Conservation (phyloP, 1,284 basidiomycete genomes). For the Austroboletus sp. region DNA sequence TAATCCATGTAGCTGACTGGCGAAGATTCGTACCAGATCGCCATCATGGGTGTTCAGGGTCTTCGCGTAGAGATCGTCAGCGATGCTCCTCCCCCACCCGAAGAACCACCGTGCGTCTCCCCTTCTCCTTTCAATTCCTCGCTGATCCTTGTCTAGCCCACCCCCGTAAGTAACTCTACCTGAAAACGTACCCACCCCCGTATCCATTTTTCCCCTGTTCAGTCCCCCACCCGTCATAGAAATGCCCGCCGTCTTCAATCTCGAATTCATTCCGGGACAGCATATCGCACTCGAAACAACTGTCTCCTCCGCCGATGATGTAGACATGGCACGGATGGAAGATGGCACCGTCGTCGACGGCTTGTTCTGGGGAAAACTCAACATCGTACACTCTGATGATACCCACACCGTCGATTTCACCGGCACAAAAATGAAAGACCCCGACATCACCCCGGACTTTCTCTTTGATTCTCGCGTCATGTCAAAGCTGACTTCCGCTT, state of each 20-base stretch:
- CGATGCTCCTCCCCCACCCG: constrained; percentile 71
- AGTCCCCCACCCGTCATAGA: constrained; percentile 78
- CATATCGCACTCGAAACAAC: constrained; percentile 69
- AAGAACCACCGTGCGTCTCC: constrained; percentile 66
- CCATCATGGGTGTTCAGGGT: constrained; percentile 68
- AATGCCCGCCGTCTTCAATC: constrained; percentile 74
- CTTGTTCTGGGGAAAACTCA: constrained; percentile 76
- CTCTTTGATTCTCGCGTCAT: constrained; percentile 68
- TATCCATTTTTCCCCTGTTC: constrained; percentile 10
- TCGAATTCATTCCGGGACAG: constrained; percentile 69
- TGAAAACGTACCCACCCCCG: neutral
- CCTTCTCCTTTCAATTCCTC: constrained; percentile 3
- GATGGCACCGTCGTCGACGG: constrained; percentile 77
- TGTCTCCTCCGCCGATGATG: constrained; percentile 63
- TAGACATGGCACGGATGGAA: constrained; percentile 82
- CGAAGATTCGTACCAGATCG: constrained; percentile 79
- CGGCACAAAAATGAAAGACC: constrained; percentile 59
- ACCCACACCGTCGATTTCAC: constrained; percentile 72
- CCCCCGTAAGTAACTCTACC: constrained; percentile 56
- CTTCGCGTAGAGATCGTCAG: constrained; percentile 74
- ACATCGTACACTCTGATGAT: constrained; percentile 69
- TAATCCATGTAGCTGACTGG: constrained; percentile 52
- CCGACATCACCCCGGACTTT: constrained; percentile 58
- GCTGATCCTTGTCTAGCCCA: constrained; percentile 37
- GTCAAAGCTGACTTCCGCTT: constrained; percentile 60